Evolutionary conservation across 2,329 filamentous ascomycete species (phyloP).

Genomic region (Colletotrichum simmondsii): DNA sequence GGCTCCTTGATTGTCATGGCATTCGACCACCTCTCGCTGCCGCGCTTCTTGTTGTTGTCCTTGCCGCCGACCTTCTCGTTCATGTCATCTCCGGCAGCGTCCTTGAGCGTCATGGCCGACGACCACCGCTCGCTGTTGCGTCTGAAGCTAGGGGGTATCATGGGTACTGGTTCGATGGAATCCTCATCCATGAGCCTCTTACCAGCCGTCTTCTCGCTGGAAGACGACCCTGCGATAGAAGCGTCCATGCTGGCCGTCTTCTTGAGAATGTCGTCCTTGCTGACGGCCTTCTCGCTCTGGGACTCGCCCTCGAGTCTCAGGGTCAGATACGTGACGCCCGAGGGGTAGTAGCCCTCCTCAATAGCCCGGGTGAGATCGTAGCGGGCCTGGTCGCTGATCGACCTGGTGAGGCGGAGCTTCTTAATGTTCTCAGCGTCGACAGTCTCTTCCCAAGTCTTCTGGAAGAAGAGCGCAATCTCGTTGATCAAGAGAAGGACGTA

Average conservation of each 20-base stretch:
- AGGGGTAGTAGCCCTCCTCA: slow-evolving; percentile 33
- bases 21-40: slow-evolving; percentile 25
- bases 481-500: slow-evolving; percentile 35
- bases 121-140: slow-evolving; percentile 31
- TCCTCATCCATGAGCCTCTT: slow-evolving; percentile 22
- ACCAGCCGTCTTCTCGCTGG: slow-evolving; percentile 27
- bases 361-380: slow-evolving; percentile 32
- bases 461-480: slow-evolving; percentile 35
- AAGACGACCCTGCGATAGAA: slow-evolving; percentile 26
- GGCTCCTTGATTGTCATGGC: slow-evolving; percentile 28
- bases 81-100: slow-evolving; percentile 17
- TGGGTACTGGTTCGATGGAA: slow-evolving; percentile 25
- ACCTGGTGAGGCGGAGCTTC: slow-evolving; percentile 24
- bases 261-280: slow-evolving; percentile 28
- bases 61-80: slow-evolving; percentile 20
- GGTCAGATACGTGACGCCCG: slow-evolving; percentile 30
- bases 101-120: slow-evolving; percentile 27
- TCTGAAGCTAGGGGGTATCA: slow-evolving; percentile 30
- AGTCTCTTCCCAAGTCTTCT: slow-evolving; percentile 33
- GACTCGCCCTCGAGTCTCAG: slow-evolving; percentile 31
- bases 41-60: slow-evolving; percentile 23
- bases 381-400: slow-evolving; percentile 31
- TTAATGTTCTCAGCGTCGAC: slow-evolving; percentile 27
- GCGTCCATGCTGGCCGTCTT: slow-evolving; percentile 28
- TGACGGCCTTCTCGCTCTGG: slow-evolving; percentile 28